Percentiles rank a stretch among this genome's conserved stretches.
Conservation (phyloP, 169 alveolate species). For the Eimeria acervulina region DNA sequence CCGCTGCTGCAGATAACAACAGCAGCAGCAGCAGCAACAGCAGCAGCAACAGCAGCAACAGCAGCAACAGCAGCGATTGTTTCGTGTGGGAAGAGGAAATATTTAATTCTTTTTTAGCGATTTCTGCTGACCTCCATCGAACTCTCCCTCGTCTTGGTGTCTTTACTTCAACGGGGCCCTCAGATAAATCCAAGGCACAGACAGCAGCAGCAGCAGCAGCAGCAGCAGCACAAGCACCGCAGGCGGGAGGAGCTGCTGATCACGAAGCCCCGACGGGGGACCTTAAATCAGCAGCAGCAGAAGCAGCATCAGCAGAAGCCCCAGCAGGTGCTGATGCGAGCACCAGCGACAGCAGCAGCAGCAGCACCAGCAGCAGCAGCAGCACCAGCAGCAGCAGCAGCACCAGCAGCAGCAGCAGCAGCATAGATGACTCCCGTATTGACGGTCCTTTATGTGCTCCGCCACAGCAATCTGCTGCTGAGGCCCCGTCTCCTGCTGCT, state of each 20-base stretch:
- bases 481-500: background rate
- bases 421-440: background rate
- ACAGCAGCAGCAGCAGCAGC: conserved; percentile 10
- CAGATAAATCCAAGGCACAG: background rate
- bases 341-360: background rate
- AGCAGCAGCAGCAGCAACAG: conserved; percentile 73
- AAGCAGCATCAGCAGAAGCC: conserved; percentile 10
- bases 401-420: conserved; percentile 20
- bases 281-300: conserved; percentile 30
- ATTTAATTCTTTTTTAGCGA: background rate
- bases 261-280: background rate
- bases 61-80: conserved; percentile 31
- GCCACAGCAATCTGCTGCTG: background rate
- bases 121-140: conserved; percentile 42
- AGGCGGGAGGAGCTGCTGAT: conserved; percentile 5
- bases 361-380: conserved; percentile 54
- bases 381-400: conserved; percentile 26
- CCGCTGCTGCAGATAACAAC: conserved; percentile 1
- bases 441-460: background rate
- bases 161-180: background rate
- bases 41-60: conserved; percentile 37
- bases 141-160: conserved; percentile 9
- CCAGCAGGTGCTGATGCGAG: background rate
- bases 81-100: conserved; percentile 10
- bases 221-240: conserved; percentile 16